Evolutionary conservation across 2,329 filamentous ascomycete genomes (phyloP), one percentile per base, ranked within the genome.

Genomic region (Biscogniauxia marginata): DNA sequence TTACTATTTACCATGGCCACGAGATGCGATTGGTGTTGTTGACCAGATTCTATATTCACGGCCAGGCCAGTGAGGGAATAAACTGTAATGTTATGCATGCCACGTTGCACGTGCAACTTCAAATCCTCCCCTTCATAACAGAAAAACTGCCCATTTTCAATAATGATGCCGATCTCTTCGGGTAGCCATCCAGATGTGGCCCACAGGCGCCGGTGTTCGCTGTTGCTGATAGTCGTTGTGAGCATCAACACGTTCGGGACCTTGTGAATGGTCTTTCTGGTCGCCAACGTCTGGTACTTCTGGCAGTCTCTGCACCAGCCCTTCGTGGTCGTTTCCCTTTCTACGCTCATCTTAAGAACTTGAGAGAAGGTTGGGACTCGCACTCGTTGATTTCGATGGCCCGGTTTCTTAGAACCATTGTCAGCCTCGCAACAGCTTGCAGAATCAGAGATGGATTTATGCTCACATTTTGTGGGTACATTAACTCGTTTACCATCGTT

Each of bases 241-340:
- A 99, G 81, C 77, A 96, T 89, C 60, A 99, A 73, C n/a, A 97
- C 90, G 25, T 86, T 83, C 0, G 95, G 93, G 58, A 96, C 83
- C 44, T 83, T 86, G 63, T 91, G 88, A 3, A 98, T 89, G 0
- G 88, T 90, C 69, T 96, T 96, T 58, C 90, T 84, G 19, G 91
- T 96, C 9, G 88, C 85, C 52, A 98, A 85, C 52, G 89, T 89
- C 72, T 96, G 92, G 71, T 99, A 98, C 21, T 91, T 84, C 63
- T 92, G 89, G 70, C 96, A 99, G 67, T 88, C 86, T 62, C 88
- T 88, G 70, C 95, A 99, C 93, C 93, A 99, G 6, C 95, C 95
- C 66, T 93, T 86, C 46, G 90, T 92, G 48, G 90, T 91, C 9
- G 90, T 89, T 71, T 97, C 91, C 52, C 91, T 83, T 73, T 98